Evolutionary conservation across 1,284 basidiomycete species (phyloP).

Genomic region (Moesziomyces antarcticus): DNA sequence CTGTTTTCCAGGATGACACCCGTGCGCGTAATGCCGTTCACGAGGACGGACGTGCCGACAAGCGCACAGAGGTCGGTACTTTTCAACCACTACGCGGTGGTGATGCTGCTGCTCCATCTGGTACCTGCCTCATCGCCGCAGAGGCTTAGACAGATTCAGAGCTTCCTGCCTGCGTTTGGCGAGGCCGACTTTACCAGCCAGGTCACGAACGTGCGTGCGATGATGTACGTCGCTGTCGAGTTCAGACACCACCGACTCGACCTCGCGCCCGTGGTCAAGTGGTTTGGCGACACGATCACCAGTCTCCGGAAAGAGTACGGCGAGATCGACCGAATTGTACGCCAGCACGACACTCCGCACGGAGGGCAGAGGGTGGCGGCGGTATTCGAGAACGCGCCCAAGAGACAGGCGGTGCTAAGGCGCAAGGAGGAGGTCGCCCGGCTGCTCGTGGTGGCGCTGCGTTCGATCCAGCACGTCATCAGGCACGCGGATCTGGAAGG

Average conservation of each 20-base stretch:
- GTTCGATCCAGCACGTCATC: slow-evolving; percentile 75
- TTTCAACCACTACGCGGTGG: slow-evolving; percentile 84
- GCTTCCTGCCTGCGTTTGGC: slow-evolving; percentile 76
- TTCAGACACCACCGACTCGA: slow-evolving; percentile 74
- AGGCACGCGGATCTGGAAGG: slow-evolving; percentile 71
- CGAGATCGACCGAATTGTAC: slow-evolving; percentile 50
- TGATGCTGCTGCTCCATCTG: slow-evolving; percentile 81
- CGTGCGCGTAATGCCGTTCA: slow-evolving; percentile 74
- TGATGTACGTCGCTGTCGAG: slow-evolving; percentile 80
- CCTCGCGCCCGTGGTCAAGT: slow-evolving; percentile 74
- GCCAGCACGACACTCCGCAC: slow-evolving; percentile 25
- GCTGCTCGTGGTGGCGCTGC: slow-evolving; percentile 68
- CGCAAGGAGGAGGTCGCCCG: slow-evolving; percentile 36
- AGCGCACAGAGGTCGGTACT: slow-evolving; percentile 81
- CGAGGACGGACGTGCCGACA: slow-evolving; percentile 62
- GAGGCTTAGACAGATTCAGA: slow-evolving; percentile 75
- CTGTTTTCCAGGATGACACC: slow-evolving; percentile 83
- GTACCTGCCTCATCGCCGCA: slow-evolving; percentile 74
- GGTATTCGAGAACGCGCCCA: slow-evolving; percentile 39
- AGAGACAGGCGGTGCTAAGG: slow-evolving; percentile 28
- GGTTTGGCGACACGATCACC: slow-evolving; percentile 77
- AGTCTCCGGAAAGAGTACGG: slow-evolving; percentile 75
- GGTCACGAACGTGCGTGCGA: slow-evolving; percentile 78
- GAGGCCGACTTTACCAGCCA: slow-evolving; percentile 79
- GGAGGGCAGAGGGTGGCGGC: slow-evolving; percentile 25